Base-by-base conservation (phyloP, 2,329 filamentous ascomycete genomes). In the Ilyonectria robusta region DNA sequence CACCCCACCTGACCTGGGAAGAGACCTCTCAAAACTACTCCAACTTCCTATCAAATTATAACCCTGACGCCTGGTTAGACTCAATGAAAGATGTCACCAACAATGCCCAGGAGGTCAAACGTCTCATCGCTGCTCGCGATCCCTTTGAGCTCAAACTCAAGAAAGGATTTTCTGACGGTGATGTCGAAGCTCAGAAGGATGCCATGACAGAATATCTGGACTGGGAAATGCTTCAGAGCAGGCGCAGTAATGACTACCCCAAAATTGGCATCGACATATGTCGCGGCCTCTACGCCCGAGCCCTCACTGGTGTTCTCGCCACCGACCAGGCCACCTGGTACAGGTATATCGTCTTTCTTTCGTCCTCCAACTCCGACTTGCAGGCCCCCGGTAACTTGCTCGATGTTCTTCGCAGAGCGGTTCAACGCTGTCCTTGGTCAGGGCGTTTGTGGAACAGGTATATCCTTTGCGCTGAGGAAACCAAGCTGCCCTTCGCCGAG, bases 371-470 rank as follows among this genome's bases (percentile, higher is more conserved):
- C 79, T 72, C 77, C 72, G 70, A 81, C 70, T 48, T 79, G 62
- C 71, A 80, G 76, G 62, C 80, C 78, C 62, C 86, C 80, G 74
- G 72, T 37, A 76, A 75, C 33, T 80, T 93, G 42, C 86, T 97
- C 10, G 88, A 93, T 53, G 87, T 95, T 7, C 85, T 97, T 2
- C 91, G 94, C 74, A 89, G 94, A 70, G 94, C 94, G 13, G 96
- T 95, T 10, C 89, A 91, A 48, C 96, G 98, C 80, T 97, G 95
- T 74, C 95, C 96, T 2, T 97, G 94, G 92, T 97, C 94, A 7
- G 96, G 96, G 17, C 87, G 89, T 31, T 86, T 99, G 7, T 99
- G 96, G 96, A 93, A 94, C 7, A 91, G 95, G 71, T 95, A 95
- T 71, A 92, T 99, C 29, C 82, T 98, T 59, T 92, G 91, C 21